Conservation (phyloP, 306 rosid species). For the Crotalaria pallida region DNA sequence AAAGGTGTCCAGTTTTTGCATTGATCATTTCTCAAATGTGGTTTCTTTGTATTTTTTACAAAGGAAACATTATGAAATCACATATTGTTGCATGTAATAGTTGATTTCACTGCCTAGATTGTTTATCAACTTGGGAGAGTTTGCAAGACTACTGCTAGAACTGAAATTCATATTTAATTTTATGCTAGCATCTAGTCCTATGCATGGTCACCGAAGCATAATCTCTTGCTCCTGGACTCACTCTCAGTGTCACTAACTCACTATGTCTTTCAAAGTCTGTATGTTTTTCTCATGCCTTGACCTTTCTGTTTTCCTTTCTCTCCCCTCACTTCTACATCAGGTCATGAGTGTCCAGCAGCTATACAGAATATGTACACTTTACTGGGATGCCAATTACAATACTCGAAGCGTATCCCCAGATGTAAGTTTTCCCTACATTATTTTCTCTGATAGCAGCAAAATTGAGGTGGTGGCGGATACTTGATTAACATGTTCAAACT, state of each 20-base stretch:
- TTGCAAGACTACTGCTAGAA: conserved; percentile 8
- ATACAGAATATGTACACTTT: conserved; percentile 93
- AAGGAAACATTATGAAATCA: conserved; percentile 6
- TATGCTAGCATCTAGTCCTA: conserved; percentile 8
- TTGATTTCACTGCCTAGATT: conserved; percentile 8
- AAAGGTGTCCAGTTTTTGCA: neutral
- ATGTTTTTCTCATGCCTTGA: conserved; percentile 1
- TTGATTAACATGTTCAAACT: conserved; percentile 23
- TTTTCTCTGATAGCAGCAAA: conserved; percentile 3
- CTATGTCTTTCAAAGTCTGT: neutral
- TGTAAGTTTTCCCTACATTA: conserved; percentile 39
- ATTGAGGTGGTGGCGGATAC: neutral
- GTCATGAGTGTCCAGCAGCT: conserved; percentile 98
- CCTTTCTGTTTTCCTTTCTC: neutral
- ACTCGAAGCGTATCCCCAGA: conserved; percentile 94
- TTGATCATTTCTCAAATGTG: neutral
- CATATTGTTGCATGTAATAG: neutral
- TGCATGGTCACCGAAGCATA: conserved; percentile 8
- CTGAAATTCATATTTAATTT: neutral
- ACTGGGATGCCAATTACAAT: conserved; percentile 95
- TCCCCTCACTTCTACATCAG: conserved; percentile 33
- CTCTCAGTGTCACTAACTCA: neutral
- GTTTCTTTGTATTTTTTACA: neutral
- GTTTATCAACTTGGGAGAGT: conserved; percentile 1
- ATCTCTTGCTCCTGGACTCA: conserved; percentile 1